Base-by-base conservation (phyloP, 2,329 filamentous ascomycete species). In the Lasiodiplodia hormozganensis region DNA sequence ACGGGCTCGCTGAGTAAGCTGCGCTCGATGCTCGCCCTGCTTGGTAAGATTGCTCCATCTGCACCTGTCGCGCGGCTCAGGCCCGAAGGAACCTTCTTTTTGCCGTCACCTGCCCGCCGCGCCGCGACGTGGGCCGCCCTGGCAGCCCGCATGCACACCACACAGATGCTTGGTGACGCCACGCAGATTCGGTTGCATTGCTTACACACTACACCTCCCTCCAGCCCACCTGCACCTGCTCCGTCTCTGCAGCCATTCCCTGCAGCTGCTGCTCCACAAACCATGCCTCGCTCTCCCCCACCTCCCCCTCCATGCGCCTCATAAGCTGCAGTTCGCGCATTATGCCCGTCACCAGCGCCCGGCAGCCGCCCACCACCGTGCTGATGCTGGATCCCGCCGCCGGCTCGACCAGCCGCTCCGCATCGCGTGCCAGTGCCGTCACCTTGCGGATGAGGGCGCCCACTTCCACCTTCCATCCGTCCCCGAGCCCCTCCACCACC, bases 381-480 rank as follows among this genome's bases (percentile, higher is more conserved):
- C 74, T 73, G 62, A 80, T 75, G 69, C 76, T 80, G 38, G 78
- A 80, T 16, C 74, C 78, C 36, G 69, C 56, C 31, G 71, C 54
- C 54, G 76, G 74, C 52, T 72, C 71, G 43, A 71, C 71, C 62
- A 81, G 62, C n/a, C 71, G 70, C n/a, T 77, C 74, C 25, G 80
- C 40, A 28, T 79, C 74, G 43, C 76, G 73, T 12, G 72, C 70
- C 62, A 79, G 75, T 16, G 71, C 71, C 6, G 73, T 75, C 53
- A 81, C 67, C 56, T 77, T 80, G 23, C 80, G 75, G 31, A 70
- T 75, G 68, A 81, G 71, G 1, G 74, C 73, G 6, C 73, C 75
- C 53, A 73, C 76, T 58, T 80, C 78, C 28, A 71, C 73, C 69
- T 73, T 74, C 79, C 79, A 81, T 4, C 68, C 64, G 54, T 77